phyloP scores from a whole-genome alignment of 768 basidiomycete species.

The Serendipita sp. region DNA sequence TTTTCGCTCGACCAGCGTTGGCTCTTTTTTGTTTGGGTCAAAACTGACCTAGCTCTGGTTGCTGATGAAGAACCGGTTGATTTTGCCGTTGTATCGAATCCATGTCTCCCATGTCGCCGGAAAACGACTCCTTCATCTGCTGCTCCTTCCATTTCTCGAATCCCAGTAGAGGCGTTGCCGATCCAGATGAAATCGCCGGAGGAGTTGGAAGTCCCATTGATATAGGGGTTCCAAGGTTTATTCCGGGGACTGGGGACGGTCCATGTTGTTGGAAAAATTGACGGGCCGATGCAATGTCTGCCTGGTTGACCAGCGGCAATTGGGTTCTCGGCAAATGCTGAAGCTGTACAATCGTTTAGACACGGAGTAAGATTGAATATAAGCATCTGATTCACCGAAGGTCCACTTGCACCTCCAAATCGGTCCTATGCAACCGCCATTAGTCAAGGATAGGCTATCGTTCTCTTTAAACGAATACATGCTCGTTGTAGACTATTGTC shows the following conservation, averaged over 20 bases:
- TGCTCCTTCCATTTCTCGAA: neutral
- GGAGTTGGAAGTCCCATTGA: neutral
- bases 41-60: no score
- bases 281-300: conserved; percentile 57
- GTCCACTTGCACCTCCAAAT: conserved; percentile 12
- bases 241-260: neutral
- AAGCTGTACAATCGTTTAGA: conserved; percentile 29
- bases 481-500: conserved; percentile 84
- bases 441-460: conserved; percentile 14
- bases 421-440: neutral
- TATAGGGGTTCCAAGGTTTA: neutral
- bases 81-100: no score
- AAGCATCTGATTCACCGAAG: conserved; percentile 7
- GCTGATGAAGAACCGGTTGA: no score
- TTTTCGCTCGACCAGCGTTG: neutral
- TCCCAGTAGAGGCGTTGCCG: neutral
- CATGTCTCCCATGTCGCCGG: conserved; percentile 8
- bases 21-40: no score
- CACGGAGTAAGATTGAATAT: neutral
- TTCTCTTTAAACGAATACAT: neutral
- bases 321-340: conserved; percentile 58
- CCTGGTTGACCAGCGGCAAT: conserved; percentile 34
- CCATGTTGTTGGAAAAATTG: conserved; percentile 43
- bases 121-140: neutral
- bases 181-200: neutral